Conservation (phyloP, 768 basidiomycete genomes). For the Naganishia vishniacii region DNA sequence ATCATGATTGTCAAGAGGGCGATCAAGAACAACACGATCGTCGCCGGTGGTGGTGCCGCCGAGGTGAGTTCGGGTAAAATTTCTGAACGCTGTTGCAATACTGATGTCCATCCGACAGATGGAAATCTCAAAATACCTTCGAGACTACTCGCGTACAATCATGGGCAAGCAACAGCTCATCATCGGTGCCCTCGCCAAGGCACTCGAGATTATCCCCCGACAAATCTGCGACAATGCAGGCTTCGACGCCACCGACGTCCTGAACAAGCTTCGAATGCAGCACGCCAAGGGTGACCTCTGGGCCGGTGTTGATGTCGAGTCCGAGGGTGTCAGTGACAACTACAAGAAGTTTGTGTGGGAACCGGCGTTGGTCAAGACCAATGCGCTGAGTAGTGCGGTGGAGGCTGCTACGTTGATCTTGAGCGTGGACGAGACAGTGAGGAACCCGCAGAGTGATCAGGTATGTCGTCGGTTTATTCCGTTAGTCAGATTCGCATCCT, state of each 20-base stretch:
- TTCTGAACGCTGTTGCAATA: not conserved
- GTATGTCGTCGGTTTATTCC: constrained; percentile 53
- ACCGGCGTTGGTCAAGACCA: constrained; percentile 87
- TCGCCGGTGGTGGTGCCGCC: constrained; percentile 94
- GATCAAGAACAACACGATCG: constrained; percentile 88
- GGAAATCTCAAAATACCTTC: constrained; percentile 91
- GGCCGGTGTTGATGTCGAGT: constrained; percentile 90
- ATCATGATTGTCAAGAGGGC: constrained; percentile 99
- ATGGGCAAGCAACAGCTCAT: constrained; percentile 93
- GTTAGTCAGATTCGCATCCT: not conserved
- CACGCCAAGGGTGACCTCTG: constrained; percentile 83
- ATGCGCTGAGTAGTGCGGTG: constrained; percentile 88
- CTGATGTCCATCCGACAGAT: constrained; percentile 53
- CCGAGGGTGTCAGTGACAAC: constrained; percentile 83
- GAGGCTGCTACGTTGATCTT: constrained; percentile 95
- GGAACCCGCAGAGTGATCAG: constrained; percentile 87
- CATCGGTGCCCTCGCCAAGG: constrained; percentile 91
- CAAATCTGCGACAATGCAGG: constrained; percentile 99
- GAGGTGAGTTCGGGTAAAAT: constrained; percentile 56
- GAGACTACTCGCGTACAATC: constrained; percentile 82
- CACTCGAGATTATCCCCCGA: constrained; percentile 92
- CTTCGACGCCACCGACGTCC: constrained; percentile 89
- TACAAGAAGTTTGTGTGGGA: constrained; percentile 99
- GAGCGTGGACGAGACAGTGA: constrained; percentile 94
- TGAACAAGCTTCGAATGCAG: constrained; percentile 95